phyloP scores from a whole-genome alignment of 2,329 filamentous ascomycete species.

The Cryphonectria parasitica region DNA sequence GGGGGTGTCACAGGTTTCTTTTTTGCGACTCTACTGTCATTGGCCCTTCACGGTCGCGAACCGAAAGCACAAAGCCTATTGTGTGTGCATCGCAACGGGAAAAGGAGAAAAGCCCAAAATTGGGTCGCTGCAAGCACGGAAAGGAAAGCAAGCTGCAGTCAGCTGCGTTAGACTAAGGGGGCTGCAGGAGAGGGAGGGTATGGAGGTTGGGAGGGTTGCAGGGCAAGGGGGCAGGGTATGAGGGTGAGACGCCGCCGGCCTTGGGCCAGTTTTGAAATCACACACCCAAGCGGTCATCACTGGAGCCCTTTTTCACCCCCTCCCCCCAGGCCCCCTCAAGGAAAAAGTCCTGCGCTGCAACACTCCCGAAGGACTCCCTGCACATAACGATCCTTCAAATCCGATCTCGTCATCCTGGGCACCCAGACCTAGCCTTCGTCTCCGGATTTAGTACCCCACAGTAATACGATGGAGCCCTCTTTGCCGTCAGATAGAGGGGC shows the following conservation, averaged over 20 bases:
- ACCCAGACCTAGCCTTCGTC: not conserved
- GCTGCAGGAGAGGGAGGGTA: not conserved
- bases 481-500: constrained; percentile 4
- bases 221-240: constrained; percentile 9
- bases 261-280: constrained; percentile 19
- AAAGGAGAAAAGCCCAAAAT: constrained; percentile 16
- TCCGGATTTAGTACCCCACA: constrained; percentile 17
- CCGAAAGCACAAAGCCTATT: not conserved
- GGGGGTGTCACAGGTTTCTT: constrained; percentile 14
- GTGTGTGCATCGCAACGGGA: constrained; percentile 5
- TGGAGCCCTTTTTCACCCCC: not conserved
- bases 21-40: constrained; percentile 14
- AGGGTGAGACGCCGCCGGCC: constrained; percentile 27
- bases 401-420: constrained; percentile 5
- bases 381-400: constrained; percentile 13
- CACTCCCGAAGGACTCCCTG: not conserved
- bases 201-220: constrained; percentile 3
- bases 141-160: constrained; percentile 18
- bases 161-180: constrained; percentile 9
- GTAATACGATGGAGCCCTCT: not conserved
- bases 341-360: too few species aligned
- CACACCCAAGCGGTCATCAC: constrained; percentile 10
- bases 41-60: constrained; percentile 16
- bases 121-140: constrained; percentile 16
- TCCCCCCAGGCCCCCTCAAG: not conserved